Evolutionary conservation across 495 filamentous ascomycete species (phyloP), one percentile per base, ranked within the genome.

Genomic region (Aspergillus conjunctus): DNA sequence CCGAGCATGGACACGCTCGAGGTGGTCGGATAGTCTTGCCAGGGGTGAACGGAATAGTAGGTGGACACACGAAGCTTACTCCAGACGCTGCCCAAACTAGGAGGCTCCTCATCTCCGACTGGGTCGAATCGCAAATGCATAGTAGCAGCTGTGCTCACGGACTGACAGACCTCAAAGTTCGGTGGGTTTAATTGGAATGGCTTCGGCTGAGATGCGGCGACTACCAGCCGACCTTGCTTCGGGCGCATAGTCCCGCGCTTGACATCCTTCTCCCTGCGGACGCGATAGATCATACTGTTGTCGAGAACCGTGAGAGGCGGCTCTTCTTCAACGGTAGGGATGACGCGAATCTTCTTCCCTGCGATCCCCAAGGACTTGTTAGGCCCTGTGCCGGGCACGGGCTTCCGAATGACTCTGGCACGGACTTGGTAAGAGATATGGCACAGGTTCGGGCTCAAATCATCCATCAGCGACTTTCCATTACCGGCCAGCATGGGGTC

Each of bases 361-460:
- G 77, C 72, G 3, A 84, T 77, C 4, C 73, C 80, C 20, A 88
- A 54, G 1, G 80, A 65, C 31, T 73, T 80, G 32, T 82, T 59
- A 6, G 60, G 37, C 15, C 59, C 66, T 66, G 60, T 41, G 14
- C 59, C 53, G 58, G 44, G 5, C n/a, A 61, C 60, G 11, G 60
- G 52, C 56, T 53, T 53, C 73, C 74, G 57, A 78, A 39, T 69
- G 44, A 83, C 73, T 33, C 77, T 79, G 3, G 81, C 89, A 58
- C 86, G 87, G 67, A 98, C 77, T 12, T 73, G 73, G 71, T 98
- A 98, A 22, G 83, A 74, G 46, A 98, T 82, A 33, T 80, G 83
- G 22, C 82, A 77, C 94, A 97, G 97, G 9, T 87, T 78, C 1
- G 94, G 93, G 0, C 91, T 73, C 73, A 94, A 79, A 67, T 98